Percentiles rank a stretch among this genome's conserved stretches.
These are phyloP conservation scores for Penicillium olsonii DNA, from an alignment of 2,329 filamentous ascomycete genomes.

Conservation along the genomic window DNA sequence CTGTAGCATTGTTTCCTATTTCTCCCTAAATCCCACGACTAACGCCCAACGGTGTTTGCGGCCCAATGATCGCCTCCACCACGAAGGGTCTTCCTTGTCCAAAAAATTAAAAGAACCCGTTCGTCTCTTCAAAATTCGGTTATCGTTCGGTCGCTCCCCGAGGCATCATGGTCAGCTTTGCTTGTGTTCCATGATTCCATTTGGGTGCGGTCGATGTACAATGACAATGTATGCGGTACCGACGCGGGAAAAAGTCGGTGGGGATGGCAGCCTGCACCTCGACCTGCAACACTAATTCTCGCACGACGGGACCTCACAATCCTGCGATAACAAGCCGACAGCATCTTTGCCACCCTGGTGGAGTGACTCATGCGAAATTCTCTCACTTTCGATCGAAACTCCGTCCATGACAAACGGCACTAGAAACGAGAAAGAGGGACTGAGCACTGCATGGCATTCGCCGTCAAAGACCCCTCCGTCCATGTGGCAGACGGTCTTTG, in stretches of 20 bases:
- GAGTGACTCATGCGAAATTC: slow-evolving; percentile 2
- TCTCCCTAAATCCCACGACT: slow-evolving; percentile 1
- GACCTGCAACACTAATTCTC: neutral
- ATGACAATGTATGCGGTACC: slow-evolving; percentile 22
- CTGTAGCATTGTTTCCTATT: slow-evolving; percentile 8
- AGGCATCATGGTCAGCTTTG: neutral
- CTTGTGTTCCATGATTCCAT: neutral
- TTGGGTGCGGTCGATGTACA: slow-evolving; percentile 4
- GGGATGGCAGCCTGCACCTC: slow-evolving; percentile 13
- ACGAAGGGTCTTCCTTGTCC: slow-evolving; percentile 8
- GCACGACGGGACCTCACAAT: neutral
- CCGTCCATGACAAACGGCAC: slow-evolving; percentile 8
- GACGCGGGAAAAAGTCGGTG: slow-evolving; percentile 23
- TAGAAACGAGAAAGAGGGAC: slow-evolving; percentile 9
- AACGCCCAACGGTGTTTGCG: slow-evolving; percentile 23
- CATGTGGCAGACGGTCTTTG: slow-evolving; percentile 23
- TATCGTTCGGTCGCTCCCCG: neutral
- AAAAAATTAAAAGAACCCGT: neutral
- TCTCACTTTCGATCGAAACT: neutral
- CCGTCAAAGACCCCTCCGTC: slow-evolving; percentile 1
- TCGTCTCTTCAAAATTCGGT: neutral
- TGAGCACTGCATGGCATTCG: slow-evolving; percentile 12
- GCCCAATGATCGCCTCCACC: slow-evolving; percentile 26
- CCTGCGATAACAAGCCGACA: neutral
- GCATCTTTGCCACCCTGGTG: slow-evolving; percentile 11